Evolutionary conservation across 805 yeast genomes (phyloP).

Genomic region (Kockiozyma suomiensis): DNA sequence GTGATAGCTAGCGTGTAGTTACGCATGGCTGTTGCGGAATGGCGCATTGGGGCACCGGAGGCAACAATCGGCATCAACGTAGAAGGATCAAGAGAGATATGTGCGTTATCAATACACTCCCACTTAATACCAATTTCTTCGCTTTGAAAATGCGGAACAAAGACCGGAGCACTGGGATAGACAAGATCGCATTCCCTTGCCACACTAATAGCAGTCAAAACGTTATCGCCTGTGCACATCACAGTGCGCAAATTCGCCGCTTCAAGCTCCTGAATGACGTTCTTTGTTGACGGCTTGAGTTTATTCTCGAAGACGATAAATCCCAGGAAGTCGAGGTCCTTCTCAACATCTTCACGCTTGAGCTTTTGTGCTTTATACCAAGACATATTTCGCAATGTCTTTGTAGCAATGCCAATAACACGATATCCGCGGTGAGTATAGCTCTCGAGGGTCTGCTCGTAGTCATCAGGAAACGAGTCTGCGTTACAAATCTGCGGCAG

Average conservation of each 20-base stretch:
- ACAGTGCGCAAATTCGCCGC: conserved; percentile 77
- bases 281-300: conserved; percentile 67
- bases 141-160: conserved; percentile 57
- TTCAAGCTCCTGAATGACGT: conserved; percentile 60
- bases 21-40: conserved; percentile 44
- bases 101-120: conserved; percentile 50
- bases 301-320: conserved; percentile 92
- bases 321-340: conserved; percentile 73
- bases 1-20: conserved; percentile 79
- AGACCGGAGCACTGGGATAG: conserved; percentile 50
- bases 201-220: conserved; percentile 91
- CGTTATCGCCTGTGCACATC: conserved; percentile 98
- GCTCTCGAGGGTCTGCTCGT: conserved; percentile 68
- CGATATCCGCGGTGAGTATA: conserved; percentile 94
- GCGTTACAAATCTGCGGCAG: conserved; percentile 76
- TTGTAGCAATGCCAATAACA: conserved; percentile 91
- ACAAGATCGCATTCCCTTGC: conserved; percentile 81
- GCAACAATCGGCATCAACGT: conserved; percentile 49
- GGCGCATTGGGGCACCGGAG: conserved; percentile 25
- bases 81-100: conserved; percentile 59
- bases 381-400: conserved; percentile 49
- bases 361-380: conserved; percentile 55
- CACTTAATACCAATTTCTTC: conserved; percentile 39
- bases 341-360: conserved; percentile 68
- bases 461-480: conserved; percentile 71